Conservation (phyloP, 2,329 filamentous ascomycete species). For the Monilinia aucupariae region DNA sequence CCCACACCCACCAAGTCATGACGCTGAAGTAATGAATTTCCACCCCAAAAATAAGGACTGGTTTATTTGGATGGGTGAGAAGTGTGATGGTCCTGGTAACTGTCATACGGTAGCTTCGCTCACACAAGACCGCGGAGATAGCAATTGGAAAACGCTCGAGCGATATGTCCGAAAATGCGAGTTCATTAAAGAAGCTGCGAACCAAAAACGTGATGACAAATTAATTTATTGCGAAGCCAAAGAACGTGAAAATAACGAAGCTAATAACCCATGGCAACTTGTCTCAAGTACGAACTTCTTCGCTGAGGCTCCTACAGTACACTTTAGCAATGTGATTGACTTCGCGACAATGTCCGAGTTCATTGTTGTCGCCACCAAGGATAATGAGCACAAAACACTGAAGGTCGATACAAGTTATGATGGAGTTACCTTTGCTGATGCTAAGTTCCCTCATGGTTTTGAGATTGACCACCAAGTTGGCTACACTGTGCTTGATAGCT, state of each 20-base stretch:
- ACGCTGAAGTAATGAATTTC: slow-evolving; percentile 57
- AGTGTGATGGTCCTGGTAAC: slow-evolving; percentile 52
- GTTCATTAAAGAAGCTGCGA: slow-evolving; percentile 68
- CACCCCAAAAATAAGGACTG: slow-evolving; percentile 82
- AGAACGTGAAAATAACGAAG: slow-evolving; percentile 57
- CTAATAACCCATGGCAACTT: slow-evolving; percentile 60
- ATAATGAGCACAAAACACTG: slow-evolving; percentile 60
- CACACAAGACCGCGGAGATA: slow-evolving; percentile 72
- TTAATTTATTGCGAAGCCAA: slow-evolving; percentile 57
- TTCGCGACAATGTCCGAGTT: slow-evolving; percentile 97
- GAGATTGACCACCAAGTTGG: slow-evolving; percentile 69
- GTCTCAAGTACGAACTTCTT: slow-evolving; percentile 78
- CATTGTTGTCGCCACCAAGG: slow-evolving; percentile 75
- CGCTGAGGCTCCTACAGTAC: slow-evolving; percentile 52
- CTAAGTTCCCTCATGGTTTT: slow-evolving; percentile 82
- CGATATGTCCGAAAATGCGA: slow-evolving; percentile 76
- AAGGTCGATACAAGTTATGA: slow-evolving; percentile 80
- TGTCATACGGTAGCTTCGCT: slow-evolving; percentile 73
- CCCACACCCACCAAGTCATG: slow-evolving; percentile 47
- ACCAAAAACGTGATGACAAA: slow-evolving; percentile 42
- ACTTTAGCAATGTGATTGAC: slow-evolving; percentile 67
- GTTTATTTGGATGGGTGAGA: slow-evolving; percentile 80
- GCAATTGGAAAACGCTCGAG: slow-evolving; percentile 69
- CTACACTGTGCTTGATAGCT: slow-evolving; percentile 93
- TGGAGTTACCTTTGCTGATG: slow-evolving; percentile 73